Evolutionary conservation across 1,284 basidiomycete species (phyloP), one percentile per base, ranked within the genome.

Genomic region (Leccinum huronense): DNA sequence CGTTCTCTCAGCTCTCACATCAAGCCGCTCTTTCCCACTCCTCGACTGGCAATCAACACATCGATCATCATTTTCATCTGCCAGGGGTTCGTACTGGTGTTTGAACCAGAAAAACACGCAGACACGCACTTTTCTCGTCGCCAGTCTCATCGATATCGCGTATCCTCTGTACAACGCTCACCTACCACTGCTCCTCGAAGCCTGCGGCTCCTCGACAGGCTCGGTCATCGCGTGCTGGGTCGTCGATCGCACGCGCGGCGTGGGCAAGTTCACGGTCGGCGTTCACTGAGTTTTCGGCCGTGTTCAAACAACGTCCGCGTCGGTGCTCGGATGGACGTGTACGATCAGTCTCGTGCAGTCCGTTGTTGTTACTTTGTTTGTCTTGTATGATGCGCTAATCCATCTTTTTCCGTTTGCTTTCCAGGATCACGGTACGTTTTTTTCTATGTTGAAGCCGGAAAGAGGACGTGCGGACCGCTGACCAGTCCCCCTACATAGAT

Each of bases 151-250:
- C 62, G 86, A 86, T 31, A 80, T 87, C 5, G 86, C 86, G 1
- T 88, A 85, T 71, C 86, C 87, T 0, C 76, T 88, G 1, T 86
- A 83, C 74, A 84, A 80, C 68, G 71, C 75, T 8, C 86, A 84
- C 77, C 77, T 86, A 27, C 80, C 83, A 4, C 73, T 83, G 0
- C 86, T 87, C 71, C 80, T 88, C 48, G 73, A 73, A 30, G 73
- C 77, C 23, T 79, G 79, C 53, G 76, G 80, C 61, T 70, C 78
- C 0, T 66, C 79, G 4, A 59, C 66, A 5, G 88, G 87, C 13
- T 85, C 84, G 1, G 71, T 88, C 27, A 75, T 84, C 14, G 86
- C 87, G 0, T 81, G 84, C 13, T 71, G 77, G 8, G 74, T 86
- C 16, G 85, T 88, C 48, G 86, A 87, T 61, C 79, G 80, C 74